phyloP scores from a whole-genome alignment of 2,329 filamentous ascomycete genomes.

The Cladophialophora chaetospira region DNA sequence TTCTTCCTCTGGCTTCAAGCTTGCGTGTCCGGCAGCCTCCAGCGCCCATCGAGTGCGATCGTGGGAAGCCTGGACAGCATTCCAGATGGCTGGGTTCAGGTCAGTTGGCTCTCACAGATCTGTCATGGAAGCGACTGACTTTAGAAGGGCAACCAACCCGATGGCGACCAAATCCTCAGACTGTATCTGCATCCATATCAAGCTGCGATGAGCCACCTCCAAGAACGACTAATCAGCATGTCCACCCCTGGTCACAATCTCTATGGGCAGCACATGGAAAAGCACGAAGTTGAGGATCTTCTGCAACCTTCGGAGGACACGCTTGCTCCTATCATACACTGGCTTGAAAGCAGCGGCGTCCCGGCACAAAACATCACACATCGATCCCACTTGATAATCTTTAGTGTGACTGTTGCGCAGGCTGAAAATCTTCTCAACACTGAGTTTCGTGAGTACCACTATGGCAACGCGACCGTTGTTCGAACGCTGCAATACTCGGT shows the following conservation, averaged over 20 bases:
- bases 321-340: slow-evolving; percentile 54
- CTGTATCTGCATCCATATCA: slow-evolving; percentile 55
- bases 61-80: slow-evolving; percentile 41
- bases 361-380: slow-evolving; percentile 49
- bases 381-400: slow-evolving; percentile 63
- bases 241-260: slow-evolving; percentile 60
- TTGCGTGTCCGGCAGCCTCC: background rate
- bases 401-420: slow-evolving; percentile 54
- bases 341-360: slow-evolving; percentile 58
- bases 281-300: slow-evolving; percentile 59
- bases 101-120: background rate
- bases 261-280: slow-evolving; percentile 65
- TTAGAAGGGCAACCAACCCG: slow-evolving; percentile 2
- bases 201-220: slow-evolving; percentile 54
- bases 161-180: slow-evolving; percentile 45
- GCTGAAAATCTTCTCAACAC: slow-evolving; percentile 61
- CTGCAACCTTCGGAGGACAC: slow-evolving; percentile 55
- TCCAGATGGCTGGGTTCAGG: slow-evolving; percentile 37
- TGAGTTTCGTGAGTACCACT: slow-evolving; percentile 59
- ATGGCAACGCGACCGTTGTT: slow-evolving; percentile 50
- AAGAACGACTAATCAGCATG: slow-evolving; percentile 61
- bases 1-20: background rate
- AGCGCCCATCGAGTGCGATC: slow-evolving; percentile 29
- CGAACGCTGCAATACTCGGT: slow-evolving; percentile 64
- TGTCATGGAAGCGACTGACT: background rate